Evolutionary conservation across 176 grass and related monocot species (phyloP).

Genomic region (Poa pratensis): DNA sequence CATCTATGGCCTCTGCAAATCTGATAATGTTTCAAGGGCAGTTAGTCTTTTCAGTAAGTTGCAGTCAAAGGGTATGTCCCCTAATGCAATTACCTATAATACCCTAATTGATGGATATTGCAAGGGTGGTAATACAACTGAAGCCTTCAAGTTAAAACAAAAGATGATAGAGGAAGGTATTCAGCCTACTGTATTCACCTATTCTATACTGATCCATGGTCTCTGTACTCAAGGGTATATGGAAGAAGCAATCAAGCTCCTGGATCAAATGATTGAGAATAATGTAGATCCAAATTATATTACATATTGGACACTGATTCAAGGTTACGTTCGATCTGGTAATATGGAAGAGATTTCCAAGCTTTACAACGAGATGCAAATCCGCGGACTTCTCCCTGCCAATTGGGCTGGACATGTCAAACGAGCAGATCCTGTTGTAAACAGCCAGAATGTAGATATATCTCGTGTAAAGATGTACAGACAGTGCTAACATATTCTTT

Average conservation of each 20-base stretch:
- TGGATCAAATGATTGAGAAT: slow-evolving; percentile 95
- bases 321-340: slow-evolving; percentile 75
- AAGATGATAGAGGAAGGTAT: slow-evolving; percentile 82
- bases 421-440: slow-evolving; percentile 38
- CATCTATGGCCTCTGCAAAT: slow-evolving; percentile 94
- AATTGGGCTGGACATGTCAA: slow-evolving; percentile 34
- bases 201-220: slow-evolving; percentile 93
- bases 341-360: slow-evolving; percentile 79
- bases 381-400: slow-evolving; percentile 64
- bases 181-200: slow-evolving; percentile 76
- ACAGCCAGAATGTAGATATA: slow-evolving; percentile 31
- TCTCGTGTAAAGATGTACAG: slow-evolving; percentile 30
- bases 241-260: slow-evolving; percentile 87
- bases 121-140: slow-evolving; percentile 70
- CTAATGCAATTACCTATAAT: slow-evolving; percentile 85
- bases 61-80: slow-evolving; percentile 58
- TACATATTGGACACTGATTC: slow-evolving; percentile 84
- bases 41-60: slow-evolving; percentile 83
- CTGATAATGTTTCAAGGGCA: slow-evolving; percentile 66
- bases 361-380: slow-evolving; percentile 85
- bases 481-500: slow-evolving; percentile 21
- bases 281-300: slow-evolving; percentile 86
- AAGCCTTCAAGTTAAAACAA: slow-evolving; percentile 92
- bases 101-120: slow-evolving; percentile 85
- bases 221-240: slow-evolving; percentile 84